Conservation (phyloP, 208 protist species). For the Wallacemonas sp. region DNA sequence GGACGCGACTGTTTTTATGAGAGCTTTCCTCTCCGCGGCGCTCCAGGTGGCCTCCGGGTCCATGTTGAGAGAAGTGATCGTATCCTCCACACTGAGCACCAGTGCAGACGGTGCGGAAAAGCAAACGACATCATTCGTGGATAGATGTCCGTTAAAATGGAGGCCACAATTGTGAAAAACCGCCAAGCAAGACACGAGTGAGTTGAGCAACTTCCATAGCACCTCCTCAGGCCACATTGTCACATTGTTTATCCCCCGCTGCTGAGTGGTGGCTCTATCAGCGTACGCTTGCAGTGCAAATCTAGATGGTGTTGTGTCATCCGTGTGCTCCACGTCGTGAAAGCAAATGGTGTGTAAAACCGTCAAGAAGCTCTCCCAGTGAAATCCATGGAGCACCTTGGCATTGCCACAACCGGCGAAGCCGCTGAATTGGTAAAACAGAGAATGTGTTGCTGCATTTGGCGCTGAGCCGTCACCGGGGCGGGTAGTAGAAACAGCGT, state of each 20-base stretch:
- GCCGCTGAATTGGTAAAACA: neutral
- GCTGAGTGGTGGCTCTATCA: neutral
- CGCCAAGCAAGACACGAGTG: slow-evolving; percentile 57
- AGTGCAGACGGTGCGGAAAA: slow-evolving; percentile 38
- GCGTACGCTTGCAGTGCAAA: slow-evolving; percentile 7
- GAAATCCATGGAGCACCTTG: neutral
- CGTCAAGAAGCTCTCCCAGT: slow-evolving; percentile 7
- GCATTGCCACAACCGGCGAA: neutral
- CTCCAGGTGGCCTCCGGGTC: neutral
- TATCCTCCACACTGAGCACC: slow-evolving; percentile 1
- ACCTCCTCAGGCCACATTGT: slow-evolving; percentile 69
- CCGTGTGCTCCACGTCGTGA: neutral
- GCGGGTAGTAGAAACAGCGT: neutral
- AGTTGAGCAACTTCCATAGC: slow-evolving; percentile 68
- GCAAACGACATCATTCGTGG: slow-evolving; percentile 62
- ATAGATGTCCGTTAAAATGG: slow-evolving; percentile 64
- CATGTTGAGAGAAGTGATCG: neutral
- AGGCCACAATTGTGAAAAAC: slow-evolving; percentile 60
- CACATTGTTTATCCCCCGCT: neutral
- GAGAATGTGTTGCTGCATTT: neutral
- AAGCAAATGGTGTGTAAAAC: slow-evolving; percentile 3
- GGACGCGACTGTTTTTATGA: neutral
- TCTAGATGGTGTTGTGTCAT: neutral
- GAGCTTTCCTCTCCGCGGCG: neutral
- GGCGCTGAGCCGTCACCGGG: neutral